Conservation (phyloP, 257 asterid genomes). For the Solanum clarkiae region DNA sequence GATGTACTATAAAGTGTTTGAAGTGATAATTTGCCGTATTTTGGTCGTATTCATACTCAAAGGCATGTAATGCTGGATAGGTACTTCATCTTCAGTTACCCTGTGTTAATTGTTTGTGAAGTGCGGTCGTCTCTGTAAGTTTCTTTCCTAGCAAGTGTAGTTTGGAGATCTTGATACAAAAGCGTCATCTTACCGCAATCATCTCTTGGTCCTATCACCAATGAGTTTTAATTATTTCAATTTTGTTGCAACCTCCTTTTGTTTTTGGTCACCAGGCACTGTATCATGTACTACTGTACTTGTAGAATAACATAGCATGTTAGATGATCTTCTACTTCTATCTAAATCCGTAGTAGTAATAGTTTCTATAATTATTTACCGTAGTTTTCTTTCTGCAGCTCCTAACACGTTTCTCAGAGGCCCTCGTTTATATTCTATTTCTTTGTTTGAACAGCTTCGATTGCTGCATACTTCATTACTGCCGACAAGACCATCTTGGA, state of each 20-base stretch:
- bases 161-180: background rate
- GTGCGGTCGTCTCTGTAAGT: background rate
- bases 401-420: background rate
- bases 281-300: background rate
- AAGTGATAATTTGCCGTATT: background rate
- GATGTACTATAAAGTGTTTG: background rate
- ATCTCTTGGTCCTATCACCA: background rate
- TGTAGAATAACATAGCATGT: background rate
- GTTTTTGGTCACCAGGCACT: background rate
- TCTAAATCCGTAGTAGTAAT: background rate
- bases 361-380: background rate
- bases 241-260: background rate
- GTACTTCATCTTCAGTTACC: background rate
- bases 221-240: background rate
- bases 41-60: background rate
- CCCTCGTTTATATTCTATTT: background rate
- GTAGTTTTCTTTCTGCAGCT: background rate
- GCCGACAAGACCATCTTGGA: slow-evolving; percentile 76
- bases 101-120: background rate
- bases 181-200: background rate
- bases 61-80: background rate
- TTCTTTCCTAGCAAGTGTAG: background rate
- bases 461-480: slow-evolving; percentile 76
- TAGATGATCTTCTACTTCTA: background rate
- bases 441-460: slow-evolving; percentile 42